Conservation (phyloP, 2,329 filamentous ascomycete genomes). For the Cladosporium velox region DNA sequence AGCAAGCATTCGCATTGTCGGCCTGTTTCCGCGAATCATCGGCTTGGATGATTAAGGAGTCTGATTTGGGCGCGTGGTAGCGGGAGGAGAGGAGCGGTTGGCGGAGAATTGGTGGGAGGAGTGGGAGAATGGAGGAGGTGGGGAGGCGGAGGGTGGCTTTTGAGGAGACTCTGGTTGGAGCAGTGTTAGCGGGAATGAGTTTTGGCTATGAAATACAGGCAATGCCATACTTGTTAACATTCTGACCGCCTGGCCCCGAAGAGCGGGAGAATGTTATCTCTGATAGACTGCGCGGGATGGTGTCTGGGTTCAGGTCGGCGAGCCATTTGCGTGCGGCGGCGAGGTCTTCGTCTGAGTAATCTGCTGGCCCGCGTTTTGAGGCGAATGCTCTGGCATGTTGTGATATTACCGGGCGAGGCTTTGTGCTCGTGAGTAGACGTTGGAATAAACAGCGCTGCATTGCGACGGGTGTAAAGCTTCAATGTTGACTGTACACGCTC, state of each 20-base stretch:
- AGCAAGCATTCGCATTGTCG: constrained; percentile 62
- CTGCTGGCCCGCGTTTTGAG: constrained; percentile 8
- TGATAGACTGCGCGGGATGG: constrained; percentile 58
- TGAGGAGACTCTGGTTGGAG: constrained; percentile 59
- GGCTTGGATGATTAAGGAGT: constrained; percentile 61
- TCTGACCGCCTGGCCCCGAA: constrained; percentile 66
- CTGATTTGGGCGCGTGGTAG: constrained; percentile 56
- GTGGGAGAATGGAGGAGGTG: constrained; percentile 53
- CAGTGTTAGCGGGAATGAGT: too few species aligned
- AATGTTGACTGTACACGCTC: not conserved
- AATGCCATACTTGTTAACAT: constrained; percentile 61
- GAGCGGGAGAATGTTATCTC: constrained; percentile 64
- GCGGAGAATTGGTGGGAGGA: constrained; percentile 59
- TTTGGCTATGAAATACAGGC: too few species aligned
- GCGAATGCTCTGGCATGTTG: constrained; percentile 4
- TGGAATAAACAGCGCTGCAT: not conserved
- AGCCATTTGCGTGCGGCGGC: constrained; percentile 37
- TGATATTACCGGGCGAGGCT: not conserved
- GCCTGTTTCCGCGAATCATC: constrained; percentile 64
- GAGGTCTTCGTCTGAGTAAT: constrained; percentile 15
- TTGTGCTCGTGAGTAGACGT: not conserved
- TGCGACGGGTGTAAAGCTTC: not conserved
- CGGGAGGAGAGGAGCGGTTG: constrained; percentile 53
- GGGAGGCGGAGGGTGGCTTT: constrained; percentile 65
- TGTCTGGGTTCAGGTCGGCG: constrained; percentile 52